Evolutionary conservation across 23 red algal genomes (phyloP).

Genomic region (Chondrus crispus): DNA sequence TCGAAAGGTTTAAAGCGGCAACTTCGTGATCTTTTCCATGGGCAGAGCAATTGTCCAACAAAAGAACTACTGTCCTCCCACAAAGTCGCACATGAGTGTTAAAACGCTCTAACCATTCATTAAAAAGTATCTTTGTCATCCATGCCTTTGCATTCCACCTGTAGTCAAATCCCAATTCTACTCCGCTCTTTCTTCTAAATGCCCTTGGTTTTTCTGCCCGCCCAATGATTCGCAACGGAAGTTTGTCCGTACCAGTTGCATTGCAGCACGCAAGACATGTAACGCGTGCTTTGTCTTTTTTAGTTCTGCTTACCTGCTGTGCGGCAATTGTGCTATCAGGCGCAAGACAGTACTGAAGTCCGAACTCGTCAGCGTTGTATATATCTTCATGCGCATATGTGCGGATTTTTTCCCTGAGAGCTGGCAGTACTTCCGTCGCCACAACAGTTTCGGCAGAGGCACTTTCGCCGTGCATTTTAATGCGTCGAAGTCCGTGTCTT

Average conservation of each 20-base stretch:
- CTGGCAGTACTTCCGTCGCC: not conserved
- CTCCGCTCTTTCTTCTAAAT: not conserved
- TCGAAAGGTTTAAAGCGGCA: not conserved
- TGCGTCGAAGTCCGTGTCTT: not conserved
- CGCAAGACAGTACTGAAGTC: not conserved
- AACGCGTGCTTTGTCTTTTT: not conserved
- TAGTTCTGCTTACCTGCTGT: not conserved
- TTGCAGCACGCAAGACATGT: not conserved
- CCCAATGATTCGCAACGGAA: not conserved
- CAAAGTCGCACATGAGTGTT: not conserved
- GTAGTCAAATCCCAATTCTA: not conserved
- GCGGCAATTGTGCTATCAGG: not conserved
- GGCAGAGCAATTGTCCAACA: not conserved
- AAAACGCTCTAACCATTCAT: not conserved
- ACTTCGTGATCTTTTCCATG: not conserved
- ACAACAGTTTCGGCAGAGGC: not conserved
- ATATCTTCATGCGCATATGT: not conserved
- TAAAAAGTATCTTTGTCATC: conserved; percentile 3
- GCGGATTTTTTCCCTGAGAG: not conserved
- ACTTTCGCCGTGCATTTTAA: not conserved
- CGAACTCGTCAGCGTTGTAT: conserved; percentile 7
- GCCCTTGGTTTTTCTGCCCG: not conserved
- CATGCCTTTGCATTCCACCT: not conserved
- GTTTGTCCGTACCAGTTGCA: not conserved
- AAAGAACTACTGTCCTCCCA: not conserved